Percentiles rank a stretch among this genome's conserved stretches.
Evolutionary conservation across 1,139 yeast species (phyloP).

Genomic region (Sugiyamaella novakii): DNA sequence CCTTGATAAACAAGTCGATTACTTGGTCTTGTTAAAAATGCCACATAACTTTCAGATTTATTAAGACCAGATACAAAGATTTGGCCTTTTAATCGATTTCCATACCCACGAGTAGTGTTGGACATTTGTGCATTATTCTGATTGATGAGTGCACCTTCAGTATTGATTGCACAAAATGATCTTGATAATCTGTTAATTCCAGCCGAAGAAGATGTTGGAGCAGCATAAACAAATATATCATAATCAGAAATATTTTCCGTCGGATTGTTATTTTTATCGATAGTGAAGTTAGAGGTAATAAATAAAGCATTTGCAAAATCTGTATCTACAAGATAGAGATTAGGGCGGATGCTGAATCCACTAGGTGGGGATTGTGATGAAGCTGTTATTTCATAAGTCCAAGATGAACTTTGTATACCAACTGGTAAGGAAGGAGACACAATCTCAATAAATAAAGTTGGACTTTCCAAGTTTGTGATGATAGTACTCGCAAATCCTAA

Average conservation of each 20-base stretch:
- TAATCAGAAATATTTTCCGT: slow-evolving; percentile 29
- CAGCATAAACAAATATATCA: slow-evolving; percentile 38
- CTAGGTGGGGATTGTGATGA: slow-evolving; percentile 67
- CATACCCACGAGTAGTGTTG: slow-evolving; percentile 53
- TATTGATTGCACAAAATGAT: slow-evolving; percentile 74
- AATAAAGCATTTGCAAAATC: slow-evolving; percentile 73
- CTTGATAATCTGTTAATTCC: slow-evolving; percentile 43
- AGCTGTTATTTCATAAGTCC: slow-evolving; percentile 64
- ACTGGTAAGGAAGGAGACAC: slow-evolving; percentile 27
- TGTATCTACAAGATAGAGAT: slow-evolving; percentile 67
- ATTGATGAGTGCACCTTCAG: slow-evolving; percentile 43
- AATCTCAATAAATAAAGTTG: slow-evolving; percentile 27
- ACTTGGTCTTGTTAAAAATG: slow-evolving; percentile 60
- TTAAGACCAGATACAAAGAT: slow-evolving; percentile 65
- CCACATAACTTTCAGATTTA: slow-evolving; percentile 63
- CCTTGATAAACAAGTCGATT: slow-evolving; percentile 72
- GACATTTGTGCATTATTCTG: slow-evolving; percentile 46
- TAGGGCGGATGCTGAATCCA: slow-evolving; percentile 66
- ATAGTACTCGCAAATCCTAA: slow-evolving; percentile 37
- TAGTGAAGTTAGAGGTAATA: slow-evolving; percentile 61
- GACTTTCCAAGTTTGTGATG: slow-evolving; percentile 20
- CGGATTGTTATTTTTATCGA: slow-evolving; percentile 26
- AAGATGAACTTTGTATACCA: slow-evolving; percentile 23
- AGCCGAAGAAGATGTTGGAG: slow-evolving; percentile 10
- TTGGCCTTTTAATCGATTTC: slow-evolving; percentile 52